phyloP scores from a whole-genome alignment of 768 basidiomycete genomes.

The Filobasidium floriforme region DNA sequence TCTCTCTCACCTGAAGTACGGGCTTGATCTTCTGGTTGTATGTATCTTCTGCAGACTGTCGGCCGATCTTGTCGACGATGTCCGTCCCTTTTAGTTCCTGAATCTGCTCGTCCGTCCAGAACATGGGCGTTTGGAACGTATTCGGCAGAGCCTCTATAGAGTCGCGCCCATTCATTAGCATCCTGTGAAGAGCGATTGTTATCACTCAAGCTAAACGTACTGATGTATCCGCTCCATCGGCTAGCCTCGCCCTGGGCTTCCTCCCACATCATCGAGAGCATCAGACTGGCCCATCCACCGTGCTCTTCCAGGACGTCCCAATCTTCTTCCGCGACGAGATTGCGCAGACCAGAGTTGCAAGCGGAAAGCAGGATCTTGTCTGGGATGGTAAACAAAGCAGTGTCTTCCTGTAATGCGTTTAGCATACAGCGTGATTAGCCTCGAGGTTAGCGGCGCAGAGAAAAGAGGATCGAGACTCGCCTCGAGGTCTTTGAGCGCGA shows the following conservation, averaged over 20 bases:
- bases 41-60: slow-evolving; percentile 67
- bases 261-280: slow-evolving; percentile 96
- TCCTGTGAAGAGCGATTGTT: not conserved
- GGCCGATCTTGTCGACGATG: slow-evolving; percentile 89
- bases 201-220: slow-evolving; percentile 43
- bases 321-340: slow-evolving; percentile 54
- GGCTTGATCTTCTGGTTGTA: slow-evolving; percentile 64
- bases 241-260: slow-evolving; percentile 57
- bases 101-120: slow-evolving; percentile 72
- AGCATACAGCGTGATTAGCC: slow-evolving; percentile 11
- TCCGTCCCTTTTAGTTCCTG: slow-evolving; percentile 70
- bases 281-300: slow-evolving; percentile 70
- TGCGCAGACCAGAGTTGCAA: slow-evolving; percentile 62
- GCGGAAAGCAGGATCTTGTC: slow-evolving; percentile 68
- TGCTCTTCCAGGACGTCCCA: slow-evolving; percentile 63
- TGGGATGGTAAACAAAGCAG: slow-evolving; percentile 74
- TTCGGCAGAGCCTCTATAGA: slow-evolving; percentile 60
- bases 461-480: slow-evolving; percentile 48
- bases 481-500: slow-evolving; percentile 66
- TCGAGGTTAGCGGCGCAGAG: not conserved
- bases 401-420: slow-evolving; percentile 54
- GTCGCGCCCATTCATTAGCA: not conserved
- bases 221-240: slow-evolving; percentile 65
- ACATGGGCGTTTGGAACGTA: slow-evolving; percentile 83
- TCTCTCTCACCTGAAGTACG: slow-evolving; percentile 56